Base-by-base conservation (phyloP, 495 filamentous ascomycete species). In the Parathielavia appendiculata region DNA sequence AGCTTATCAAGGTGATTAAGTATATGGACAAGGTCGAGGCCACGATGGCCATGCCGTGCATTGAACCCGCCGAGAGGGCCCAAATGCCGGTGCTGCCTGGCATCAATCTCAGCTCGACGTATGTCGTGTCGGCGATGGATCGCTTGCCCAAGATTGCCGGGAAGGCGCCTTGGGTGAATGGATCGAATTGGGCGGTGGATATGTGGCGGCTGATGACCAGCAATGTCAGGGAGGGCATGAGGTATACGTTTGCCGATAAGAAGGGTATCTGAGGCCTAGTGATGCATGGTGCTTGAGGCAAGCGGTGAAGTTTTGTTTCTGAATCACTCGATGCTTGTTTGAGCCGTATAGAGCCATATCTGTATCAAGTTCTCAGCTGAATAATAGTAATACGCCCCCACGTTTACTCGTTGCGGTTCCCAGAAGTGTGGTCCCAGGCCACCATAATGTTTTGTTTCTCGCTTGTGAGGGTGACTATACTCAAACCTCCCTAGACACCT, bases 1-100 rank as follows among this genome's bases (percentile, higher is more conserved):
- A 71, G 30, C 19, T 73, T 13, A 67, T 77, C 56, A 69, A 69
- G 46, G 61, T 77, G 4, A 71, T 75, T 36, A 69, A 68, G 62
- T 60, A 72, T 38, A 72, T 73, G 73, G 64, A 69, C 12, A 59
- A 61, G 44, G 58, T 54, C 2, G 72, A 72, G 1, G 73, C 73
- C 4, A 64, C 63, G 1, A 62, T 62, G 0, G 73, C 64, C 3
- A 45, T 54, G 16, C 75, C 75, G 1, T 44, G 59, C 16, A 40
- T 71, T 5, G 52, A 66, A 4, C 39, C 62, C 22, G 45, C 34
- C 12, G 58, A 61, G 54, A 47, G 63, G 17, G 61, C 54, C 10
- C 22, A 12, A 9, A 19, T 69, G 39, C 63, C 66, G 0, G 43
- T n/a, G 22, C 26, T 56, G 44, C 67, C 71, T 12, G 66, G 49